These are phyloP conservation scores for Trichoderma breve DNA, from an alignment of 2,329 filamentous ascomycete genomes.

Conservation along the genomic window DNA sequence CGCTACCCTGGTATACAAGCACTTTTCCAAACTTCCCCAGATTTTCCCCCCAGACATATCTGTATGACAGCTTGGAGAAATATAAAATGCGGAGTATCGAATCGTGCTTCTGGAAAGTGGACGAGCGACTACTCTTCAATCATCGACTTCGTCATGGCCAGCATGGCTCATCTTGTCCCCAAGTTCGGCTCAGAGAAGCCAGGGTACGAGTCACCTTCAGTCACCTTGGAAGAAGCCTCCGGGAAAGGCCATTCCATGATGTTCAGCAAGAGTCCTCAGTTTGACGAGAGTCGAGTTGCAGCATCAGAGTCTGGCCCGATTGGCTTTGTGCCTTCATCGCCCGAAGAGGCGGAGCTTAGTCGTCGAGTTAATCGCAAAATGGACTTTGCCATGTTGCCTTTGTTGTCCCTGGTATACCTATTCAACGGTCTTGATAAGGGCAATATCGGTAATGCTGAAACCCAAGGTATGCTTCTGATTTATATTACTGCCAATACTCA, in stretches of 20 bases:
- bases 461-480: background rate
- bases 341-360: background rate
- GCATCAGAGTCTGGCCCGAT: background rate
- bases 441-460: background rate
- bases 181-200: background rate
- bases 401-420: background rate
- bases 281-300: background rate
- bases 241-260: background rate
- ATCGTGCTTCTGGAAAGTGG: background rate
- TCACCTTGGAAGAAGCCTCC: background rate
- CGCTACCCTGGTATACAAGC: background rate
- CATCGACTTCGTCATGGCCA: background rate
- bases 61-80: background rate
- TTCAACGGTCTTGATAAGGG: background rate
- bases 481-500: background rate
- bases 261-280: background rate
- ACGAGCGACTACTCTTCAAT: background rate
- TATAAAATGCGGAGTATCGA: background rate
- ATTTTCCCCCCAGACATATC: background rate
- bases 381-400: background rate
- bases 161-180: background rate
- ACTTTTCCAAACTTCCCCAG: background rate
- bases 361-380: background rate
- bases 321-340: background rate
- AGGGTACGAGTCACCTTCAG: background rate